Conservation (phyloP, 2,329 filamentous ascomycete genomes). For the Elsinoe perseae region DNA sequence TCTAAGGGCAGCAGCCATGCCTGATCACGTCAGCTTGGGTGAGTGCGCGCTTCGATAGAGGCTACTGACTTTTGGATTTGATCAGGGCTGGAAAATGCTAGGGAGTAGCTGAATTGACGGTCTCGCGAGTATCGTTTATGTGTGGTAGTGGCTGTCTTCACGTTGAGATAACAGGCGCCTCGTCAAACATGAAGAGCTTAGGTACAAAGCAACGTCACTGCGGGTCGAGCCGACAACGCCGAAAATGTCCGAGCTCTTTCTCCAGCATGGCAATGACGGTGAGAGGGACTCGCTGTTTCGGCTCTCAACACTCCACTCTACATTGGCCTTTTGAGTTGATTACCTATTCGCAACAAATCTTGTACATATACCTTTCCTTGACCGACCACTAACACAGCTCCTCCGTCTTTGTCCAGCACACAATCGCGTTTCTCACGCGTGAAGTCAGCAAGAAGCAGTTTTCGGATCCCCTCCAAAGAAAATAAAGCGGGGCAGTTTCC, state of each 20-base stretch:
- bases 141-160: neutral
- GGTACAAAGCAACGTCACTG: slow-evolving; percentile 2
- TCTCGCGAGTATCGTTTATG: neutral
- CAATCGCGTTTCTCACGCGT: neutral
- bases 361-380: neutral
- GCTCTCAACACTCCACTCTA: slow-evolving; percentile 11
- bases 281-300: slow-evolving; percentile 4
- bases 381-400: neutral
- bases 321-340: neutral
- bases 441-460: neutral
- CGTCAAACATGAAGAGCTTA: neutral
- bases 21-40: slow-evolving; percentile 1
- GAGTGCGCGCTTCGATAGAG: too few relatives aligned
- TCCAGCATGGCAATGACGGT: slow-evolving; percentile 5
- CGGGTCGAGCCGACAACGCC: neutral
- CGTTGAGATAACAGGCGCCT: neutral
- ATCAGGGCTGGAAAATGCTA: too few relatives aligned
- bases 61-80: neutral
- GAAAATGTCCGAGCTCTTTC: slow-evolving; percentile 8
- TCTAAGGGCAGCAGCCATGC: slow-evolving; percentile 20
- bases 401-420: neutral
- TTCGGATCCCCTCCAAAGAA: neutral
- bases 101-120: neutral
- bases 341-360: neutral
- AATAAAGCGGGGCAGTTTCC: slow-evolving; percentile 10